Evolutionary conservation across 345 rosid species (phyloP).

Genomic region (Lumnitzera littorea): DNA sequence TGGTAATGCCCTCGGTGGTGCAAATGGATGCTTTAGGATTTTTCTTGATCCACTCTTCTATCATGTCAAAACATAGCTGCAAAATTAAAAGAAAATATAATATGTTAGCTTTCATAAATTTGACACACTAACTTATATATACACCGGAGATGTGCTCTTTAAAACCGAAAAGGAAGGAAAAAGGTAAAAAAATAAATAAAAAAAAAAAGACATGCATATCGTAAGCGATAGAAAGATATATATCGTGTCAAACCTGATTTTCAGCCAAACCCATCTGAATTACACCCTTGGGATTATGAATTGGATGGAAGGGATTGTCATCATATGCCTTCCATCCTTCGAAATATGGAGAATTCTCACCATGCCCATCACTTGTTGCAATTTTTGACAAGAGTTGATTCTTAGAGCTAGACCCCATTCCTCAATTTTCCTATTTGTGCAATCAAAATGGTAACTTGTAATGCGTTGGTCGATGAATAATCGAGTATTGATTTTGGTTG

Average conservation of each 20-base stretch:
- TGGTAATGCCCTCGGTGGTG: conserved; percentile 48
- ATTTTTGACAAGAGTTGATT: conserved; percentile 4
- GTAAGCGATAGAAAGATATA: not conserved
- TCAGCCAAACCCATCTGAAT: conserved; percentile 37
- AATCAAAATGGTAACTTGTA: no score
- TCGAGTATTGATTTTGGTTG: no score
- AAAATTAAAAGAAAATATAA: not conserved
- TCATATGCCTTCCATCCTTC: conserved; percentile 29
- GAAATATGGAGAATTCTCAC: conserved; percentile 24
- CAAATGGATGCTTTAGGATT: conserved; percentile 55
- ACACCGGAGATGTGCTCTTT: no score
- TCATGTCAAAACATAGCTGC: conserved; percentile 16
- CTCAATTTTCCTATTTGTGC: no score
- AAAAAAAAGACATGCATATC: no score
- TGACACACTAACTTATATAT: not conserved
- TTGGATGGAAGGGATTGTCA: conserved; percentile 18
- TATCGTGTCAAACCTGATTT: conserved; percentile 21
- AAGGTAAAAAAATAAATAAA: no score
- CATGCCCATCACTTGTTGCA: conserved; percentile 14
- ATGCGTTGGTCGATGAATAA: no score
- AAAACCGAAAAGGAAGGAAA: no score
- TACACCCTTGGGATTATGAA: conserved; percentile 23
- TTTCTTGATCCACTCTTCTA: conserved; percentile 8
- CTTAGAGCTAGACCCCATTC: not conserved
- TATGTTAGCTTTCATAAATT: not conserved